Evolutionary conservation across 2,329 filamentous ascomycete species (phyloP), one percentile per base, ranked within the genome.

Genomic region (Pseudopyricularia cyperi): DNA sequence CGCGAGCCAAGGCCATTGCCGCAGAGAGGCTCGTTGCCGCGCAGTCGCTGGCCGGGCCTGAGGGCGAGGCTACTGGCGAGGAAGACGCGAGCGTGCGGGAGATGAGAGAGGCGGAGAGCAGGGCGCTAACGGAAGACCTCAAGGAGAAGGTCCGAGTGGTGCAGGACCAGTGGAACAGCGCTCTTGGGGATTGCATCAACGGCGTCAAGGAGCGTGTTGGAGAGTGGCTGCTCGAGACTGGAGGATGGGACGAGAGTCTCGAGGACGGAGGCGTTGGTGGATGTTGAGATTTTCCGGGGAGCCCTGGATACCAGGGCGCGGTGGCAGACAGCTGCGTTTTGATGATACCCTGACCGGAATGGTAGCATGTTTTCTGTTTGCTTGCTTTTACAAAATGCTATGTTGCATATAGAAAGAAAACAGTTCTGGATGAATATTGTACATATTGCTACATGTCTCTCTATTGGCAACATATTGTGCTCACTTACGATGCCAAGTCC

Each of bases 141-240:
- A 93, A 97, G 69, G 91, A 96, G 62, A 95, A 94, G 68, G 93
- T 96, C 2, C 80, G 84, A 32, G 80, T 90, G 56, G 87, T 97
- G 33, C 89, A 95, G 67, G 85, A 89, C 52, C 89, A 95, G 68
- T 97, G 93, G 91, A 74, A 77, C 34, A 87, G 89, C 60, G 89
- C 87, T 5, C 72, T 97, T n/a, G 91, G 90, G 1, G 82, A 83
- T 56, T 80, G 82, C 52, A 75, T 97, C 59, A 79, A 78, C 55
- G 76, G 73, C 15, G 82, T 90, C 56, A 91, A 87, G 67, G 79
- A 82, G 63, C 73, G 85, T 51, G 83, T 95, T 0, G 82, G 83
- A 52, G 76, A 75, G 30, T 90, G 82, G 70, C 72, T 96, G 58
- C 68, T 88, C 56, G 77, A 80, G 61, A 83, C 81, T 55, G 89